These are phyloP conservation scores for Penicillium janthinellum DNA, from an alignment of 2,329 filamentous ascomycete species.

Conservation along the genomic window DNA sequence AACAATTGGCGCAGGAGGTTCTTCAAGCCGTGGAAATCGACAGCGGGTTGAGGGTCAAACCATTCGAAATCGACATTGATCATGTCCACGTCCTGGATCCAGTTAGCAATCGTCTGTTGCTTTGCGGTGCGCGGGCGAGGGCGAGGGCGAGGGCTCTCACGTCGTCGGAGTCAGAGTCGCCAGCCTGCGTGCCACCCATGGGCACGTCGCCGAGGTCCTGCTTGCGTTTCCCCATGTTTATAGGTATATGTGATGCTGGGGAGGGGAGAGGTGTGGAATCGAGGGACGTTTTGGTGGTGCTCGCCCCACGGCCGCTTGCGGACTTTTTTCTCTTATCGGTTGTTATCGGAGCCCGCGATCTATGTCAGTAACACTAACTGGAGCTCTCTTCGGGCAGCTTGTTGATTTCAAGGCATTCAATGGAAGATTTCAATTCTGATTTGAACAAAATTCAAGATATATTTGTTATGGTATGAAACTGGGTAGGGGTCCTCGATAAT, in stretches of 20 bases:
- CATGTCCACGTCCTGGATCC: constrained; percentile 76
- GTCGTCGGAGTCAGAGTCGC: constrained; percentile 45
- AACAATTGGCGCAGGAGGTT: constrained; percentile 87
- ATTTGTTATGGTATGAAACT: no score
- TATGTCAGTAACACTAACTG: constrained; percentile 1
- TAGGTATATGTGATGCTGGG: constrained; percentile 6
- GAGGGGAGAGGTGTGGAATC: constrained; percentile 4
- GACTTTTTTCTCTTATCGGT: constrained; percentile 30
- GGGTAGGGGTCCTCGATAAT: no score
- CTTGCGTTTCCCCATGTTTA: constrained; percentile 55
- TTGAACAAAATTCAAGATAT: not conserved
- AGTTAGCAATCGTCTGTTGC: constrained; percentile 11
- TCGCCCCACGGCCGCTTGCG: constrained; percentile 25
- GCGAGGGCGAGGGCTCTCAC: constrained; percentile 24
- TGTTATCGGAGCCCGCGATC: constrained; percentile 17
- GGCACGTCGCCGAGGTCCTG: constrained; percentile 50
- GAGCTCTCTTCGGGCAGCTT: not conserved
- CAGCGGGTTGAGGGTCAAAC: constrained; percentile 88
- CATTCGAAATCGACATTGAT: constrained; percentile 98
- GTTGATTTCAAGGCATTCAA: no score
- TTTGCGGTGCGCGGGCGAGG: not conserved
- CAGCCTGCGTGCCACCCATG: constrained; percentile 46
- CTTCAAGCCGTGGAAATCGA: constrained; percentile 96
- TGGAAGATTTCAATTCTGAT: not conserved
- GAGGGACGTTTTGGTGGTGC: constrained; percentile 13